A percentile compares a stretch with the other conserved stretches of the same genome.
These are phyloP conservation scores for Skeletonema marinoi DNA, from an alignment of 108 stramenopile genomes.

Conservation along the genomic window DNA sequence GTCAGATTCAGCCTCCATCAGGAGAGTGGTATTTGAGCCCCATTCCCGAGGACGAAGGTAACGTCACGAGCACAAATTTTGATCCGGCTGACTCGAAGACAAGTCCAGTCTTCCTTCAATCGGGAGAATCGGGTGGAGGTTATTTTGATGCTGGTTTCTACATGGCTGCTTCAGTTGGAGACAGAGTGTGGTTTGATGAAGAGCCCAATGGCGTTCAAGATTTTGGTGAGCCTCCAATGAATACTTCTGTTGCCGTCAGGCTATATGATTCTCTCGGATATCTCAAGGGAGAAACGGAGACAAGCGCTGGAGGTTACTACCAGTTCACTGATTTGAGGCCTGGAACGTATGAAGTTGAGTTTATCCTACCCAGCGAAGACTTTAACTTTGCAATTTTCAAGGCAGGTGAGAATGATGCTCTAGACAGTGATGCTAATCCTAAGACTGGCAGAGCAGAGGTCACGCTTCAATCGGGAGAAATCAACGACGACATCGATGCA, in stretches of 20 bases:
- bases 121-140: constrained; percentile 35
- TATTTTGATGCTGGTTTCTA: constrained; percentile 43
- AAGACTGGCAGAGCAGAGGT: constrained; percentile 17
- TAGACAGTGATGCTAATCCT: constrained; percentile 39
- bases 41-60: background rate
- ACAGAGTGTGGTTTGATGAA: constrained; percentile 42
- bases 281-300: constrained; percentile 14
- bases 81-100: constrained; percentile 23
- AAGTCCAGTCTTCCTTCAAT: constrained; percentile 19
- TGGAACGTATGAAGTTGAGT: constrained; percentile 31
- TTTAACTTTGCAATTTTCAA: constrained; percentile 36
- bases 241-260: constrained; percentile 17
- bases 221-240: constrained; percentile 19
- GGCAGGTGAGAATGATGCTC: constrained; percentile 16
- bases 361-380: constrained; percentile 15
- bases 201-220: constrained; percentile 49
- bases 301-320: constrained; percentile 24
- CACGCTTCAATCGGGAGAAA: constrained; percentile 35
- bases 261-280: constrained; percentile 41
- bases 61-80: background rate
- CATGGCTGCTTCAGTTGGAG: constrained; percentile 36
- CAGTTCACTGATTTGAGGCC: constrained; percentile 28
- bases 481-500: constrained; percentile 30
- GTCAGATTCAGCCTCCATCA: constrained; percentile 11
- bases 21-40: constrained; percentile 25